Conservation (phyloP, 352 stramenopile species). For the Pythium biforme region DNA sequence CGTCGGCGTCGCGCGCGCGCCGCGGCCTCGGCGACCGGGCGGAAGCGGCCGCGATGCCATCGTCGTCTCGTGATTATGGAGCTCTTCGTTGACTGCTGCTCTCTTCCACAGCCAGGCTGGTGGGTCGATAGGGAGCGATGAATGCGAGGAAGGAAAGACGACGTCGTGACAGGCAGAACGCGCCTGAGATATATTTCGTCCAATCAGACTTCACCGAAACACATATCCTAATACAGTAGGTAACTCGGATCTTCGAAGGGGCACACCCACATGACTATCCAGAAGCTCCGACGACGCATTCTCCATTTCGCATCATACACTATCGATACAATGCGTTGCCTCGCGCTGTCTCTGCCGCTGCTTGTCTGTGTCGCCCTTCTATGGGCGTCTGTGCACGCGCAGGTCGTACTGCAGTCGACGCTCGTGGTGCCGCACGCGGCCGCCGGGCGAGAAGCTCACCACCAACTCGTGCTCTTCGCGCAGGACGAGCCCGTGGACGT, state of each 20-base stretch:
- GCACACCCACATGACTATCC: conserved; percentile 6
- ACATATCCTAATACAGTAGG: conserved; percentile 15
- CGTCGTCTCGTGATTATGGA: not conserved
- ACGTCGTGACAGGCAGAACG: conserved; percentile 8
- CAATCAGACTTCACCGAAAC: not conserved
- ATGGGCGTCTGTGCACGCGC: conserved; percentile 6
- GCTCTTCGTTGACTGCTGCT: conserved; percentile 1
- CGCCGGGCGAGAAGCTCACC: conserved; percentile 1
- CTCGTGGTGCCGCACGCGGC: conserved; percentile 8
- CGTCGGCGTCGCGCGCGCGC: conserved; percentile 22
- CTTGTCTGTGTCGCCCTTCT: not conserved
- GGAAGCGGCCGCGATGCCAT: conserved; percentile 47
- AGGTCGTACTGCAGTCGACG: conserved; percentile 24
- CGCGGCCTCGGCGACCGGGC: conserved; percentile 24
- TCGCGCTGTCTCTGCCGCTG: not conserved
- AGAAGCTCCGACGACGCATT: conserved; percentile 3
- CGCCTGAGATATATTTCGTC: conserved; percentile 12
- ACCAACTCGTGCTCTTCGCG: conserved; percentile 21
- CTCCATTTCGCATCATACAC: not conserved
- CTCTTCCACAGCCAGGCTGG: conserved; percentile 14
- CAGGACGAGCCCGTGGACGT: conserved; percentile 30
- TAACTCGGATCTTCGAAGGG: conserved; percentile 6
- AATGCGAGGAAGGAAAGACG: not conserved
- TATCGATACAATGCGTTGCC: not conserved
- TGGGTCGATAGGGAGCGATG: conserved; percentile 2